Evolutionary conservation across 306 rosid genomes (phyloP), one percentile per base, ranked within the genome.

Genomic region (Quercus variabilis): DNA sequence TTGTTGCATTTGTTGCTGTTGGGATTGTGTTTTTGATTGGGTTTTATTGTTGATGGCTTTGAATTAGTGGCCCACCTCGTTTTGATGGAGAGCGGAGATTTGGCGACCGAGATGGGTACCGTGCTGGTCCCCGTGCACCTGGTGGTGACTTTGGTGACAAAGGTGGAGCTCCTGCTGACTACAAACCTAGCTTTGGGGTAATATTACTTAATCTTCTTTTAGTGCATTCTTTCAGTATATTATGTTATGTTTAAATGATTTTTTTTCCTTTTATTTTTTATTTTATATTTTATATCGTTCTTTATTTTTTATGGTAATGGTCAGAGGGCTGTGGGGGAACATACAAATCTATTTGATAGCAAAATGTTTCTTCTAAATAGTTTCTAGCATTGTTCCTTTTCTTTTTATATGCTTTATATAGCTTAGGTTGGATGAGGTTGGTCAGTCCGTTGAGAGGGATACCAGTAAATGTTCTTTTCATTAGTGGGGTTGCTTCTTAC

Each of bases 91-190:
- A 84, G n/a, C 78, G 88, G 19, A 78, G 88, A 19, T 87, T 84
- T 26, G 90, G 89, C 35, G 89, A 86, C 64, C 79, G 85, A 6
- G 88, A 82, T 55, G 90, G 90, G 38, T 87, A 84, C 85, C 86
- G 90, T 70, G 86, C 85, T 2, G 88, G 90, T 67, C 88, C 90
- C 43, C 88, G 88, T 1, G 90, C 74, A 5, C 77, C 90, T 15
- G 88, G 81, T 23, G 90, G 90, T 76, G 90, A 87, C 67, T 84
- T 73, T 74, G 88, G 90, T 26, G 90, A 77, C 13, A 87, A 87
- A 78, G 76, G 85, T 55, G 90, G 90, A 68, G 90, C 90, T 26
- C 90, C 88, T 31, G 88, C 86, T 76, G 88, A 87, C 49, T 87
- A 84, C 85, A 84, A 83, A 63, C 90, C 88, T 74, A 74, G 83